phyloP scores from a whole-genome alignment of 2,329 filamentous ascomycete species.

The Aspergillus sp. region DNA sequence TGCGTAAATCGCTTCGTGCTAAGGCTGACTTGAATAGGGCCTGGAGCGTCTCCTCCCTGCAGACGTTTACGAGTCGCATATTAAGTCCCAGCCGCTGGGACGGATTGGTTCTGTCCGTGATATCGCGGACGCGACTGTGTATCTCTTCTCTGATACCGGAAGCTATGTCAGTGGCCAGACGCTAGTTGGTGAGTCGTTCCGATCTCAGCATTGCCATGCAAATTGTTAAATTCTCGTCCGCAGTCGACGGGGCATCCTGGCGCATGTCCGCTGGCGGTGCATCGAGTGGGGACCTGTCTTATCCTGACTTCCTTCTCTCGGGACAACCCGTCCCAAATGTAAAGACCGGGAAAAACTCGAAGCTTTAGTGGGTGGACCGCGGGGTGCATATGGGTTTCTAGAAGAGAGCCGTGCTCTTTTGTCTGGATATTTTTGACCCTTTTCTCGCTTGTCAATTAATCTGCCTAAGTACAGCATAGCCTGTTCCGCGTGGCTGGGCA shows the following conservation, averaged over 20 bases:
- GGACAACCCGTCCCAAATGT: constrained; percentile 48
- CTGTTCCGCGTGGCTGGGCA: too few species aligned
- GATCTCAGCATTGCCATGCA: not conserved
- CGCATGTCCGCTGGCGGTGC: constrained; percentile 23
- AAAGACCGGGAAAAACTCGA: constrained; percentile 46
- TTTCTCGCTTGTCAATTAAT: too few species aligned
- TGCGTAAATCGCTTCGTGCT: not conserved
- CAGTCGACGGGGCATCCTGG: constrained; percentile 36
- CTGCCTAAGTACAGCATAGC: too few species aligned
- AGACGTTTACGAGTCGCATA: constrained; percentile 38
- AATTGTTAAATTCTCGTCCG: constrained; percentile 2
- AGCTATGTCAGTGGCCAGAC: constrained; percentile 78
- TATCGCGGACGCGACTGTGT: constrained; percentile 87
- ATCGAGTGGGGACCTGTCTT: constrained; percentile 34
- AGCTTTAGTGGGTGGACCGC: too few species aligned
- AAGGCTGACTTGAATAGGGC: constrained; percentile 35
- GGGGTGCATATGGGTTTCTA: too few species aligned
- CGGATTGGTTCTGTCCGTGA: constrained; percentile 73
- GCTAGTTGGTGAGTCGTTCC: constrained; percentile 48
- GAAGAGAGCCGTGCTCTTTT: too few species aligned
- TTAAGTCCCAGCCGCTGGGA: constrained; percentile 57
- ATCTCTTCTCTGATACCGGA: constrained; percentile 73
- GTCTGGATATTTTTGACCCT: too few species aligned
- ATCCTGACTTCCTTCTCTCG: constrained; percentile 52
- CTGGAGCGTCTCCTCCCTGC: constrained; percentile 54